Conservation (phyloP, 805 yeast genomes). For the Debaryomyces tyrocola region DNA sequence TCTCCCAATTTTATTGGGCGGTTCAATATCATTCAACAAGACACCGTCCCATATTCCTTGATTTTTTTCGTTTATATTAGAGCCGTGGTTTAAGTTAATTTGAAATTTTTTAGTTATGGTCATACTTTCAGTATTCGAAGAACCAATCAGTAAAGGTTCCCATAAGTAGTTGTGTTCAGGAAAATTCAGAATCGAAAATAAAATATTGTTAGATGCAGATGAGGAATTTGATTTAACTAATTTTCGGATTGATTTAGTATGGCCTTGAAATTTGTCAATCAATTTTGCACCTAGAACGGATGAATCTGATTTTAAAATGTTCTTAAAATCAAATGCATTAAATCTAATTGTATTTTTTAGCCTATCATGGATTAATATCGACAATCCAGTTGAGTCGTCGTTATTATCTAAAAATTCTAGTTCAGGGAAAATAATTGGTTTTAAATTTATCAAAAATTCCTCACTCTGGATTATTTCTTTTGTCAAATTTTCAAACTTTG, state of each 20-base stretch:
- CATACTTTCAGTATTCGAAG: conserved; percentile 12
- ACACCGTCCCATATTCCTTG: conserved; percentile 32
- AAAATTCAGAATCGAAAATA: conserved; percentile 40
- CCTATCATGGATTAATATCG: conserved; percentile 37
- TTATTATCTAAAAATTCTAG: background rate
- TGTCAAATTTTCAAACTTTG: background rate
- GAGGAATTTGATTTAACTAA: conserved; percentile 58
- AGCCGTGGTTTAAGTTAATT: conserved; percentile 21
- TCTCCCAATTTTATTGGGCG: conserved; percentile 11
- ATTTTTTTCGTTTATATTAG: background rate
- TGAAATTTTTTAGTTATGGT: conserved; percentile 35
- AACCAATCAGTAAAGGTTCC: conserved; percentile 35
- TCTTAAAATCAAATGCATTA: conserved; percentile 16
- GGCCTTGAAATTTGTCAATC: conserved; percentile 72
- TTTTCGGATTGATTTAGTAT: conserved; percentile 72
- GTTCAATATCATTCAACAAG: conserved; percentile 32
- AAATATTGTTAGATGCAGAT: conserved; percentile 20
- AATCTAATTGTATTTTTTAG: conserved; percentile 33
- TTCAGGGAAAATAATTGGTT: conserved; percentile 5
- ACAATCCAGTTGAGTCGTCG: background rate
- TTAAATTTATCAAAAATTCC: conserved; percentile 9
- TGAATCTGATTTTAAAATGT: conserved; percentile 1
- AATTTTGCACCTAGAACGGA: conserved; percentile 15
- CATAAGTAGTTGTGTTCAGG: conserved; percentile 40
- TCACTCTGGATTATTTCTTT: conserved; percentile 10